Percentiles rank a stretch among this genome's conserved stretches.
phyloP scores from a whole-genome alignment of 163 green algal species.

The Picocystis sp. region DNA sequence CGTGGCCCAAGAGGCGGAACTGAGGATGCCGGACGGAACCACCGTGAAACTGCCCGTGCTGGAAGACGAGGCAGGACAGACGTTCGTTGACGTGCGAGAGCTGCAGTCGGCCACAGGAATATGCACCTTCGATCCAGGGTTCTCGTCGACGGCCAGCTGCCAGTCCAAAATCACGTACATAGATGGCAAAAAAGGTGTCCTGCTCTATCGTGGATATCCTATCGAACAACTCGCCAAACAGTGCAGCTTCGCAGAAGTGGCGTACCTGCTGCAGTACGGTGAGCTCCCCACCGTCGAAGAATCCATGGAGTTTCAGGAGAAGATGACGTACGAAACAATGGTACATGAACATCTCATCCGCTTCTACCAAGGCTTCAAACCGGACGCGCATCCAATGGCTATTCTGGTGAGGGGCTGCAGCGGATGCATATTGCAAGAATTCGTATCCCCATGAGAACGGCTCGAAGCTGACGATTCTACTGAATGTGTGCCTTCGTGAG shows the following conservation, averaged over 20 bases:
- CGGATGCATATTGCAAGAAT: not conserved
- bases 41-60: not conserved
- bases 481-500: not conserved
- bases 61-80: not conserved
- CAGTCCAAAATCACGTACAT: conserved; percentile 86
- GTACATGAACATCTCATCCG: conserved; percentile 51
- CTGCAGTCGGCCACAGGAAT: conserved; percentile 23
- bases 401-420: conserved; percentile 28
- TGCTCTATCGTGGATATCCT: conserved; percentile 23
- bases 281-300: conserved; percentile 34
- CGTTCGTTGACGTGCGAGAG: conserved; percentile 1
- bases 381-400: conserved; percentile 57
- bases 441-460: not conserved
- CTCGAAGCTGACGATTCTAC: not conserved
- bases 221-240: conserved; percentile 47
- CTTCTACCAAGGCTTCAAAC: conserved; percentile 43
- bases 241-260: conserved; percentile 35
- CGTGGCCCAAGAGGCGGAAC: not conserved
- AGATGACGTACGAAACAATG: conserved; percentile 39
- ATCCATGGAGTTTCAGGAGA: conserved; percentile 29
- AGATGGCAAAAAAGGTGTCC: conserved; percentile 72
- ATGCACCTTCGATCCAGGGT: conserved; percentile 33
- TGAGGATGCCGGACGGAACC: not conserved
- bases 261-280: conserved; percentile 31
- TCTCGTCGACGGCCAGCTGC: conserved; percentile 51